Evolutionary conservation across 1,139 yeast species (phyloP), one percentile per base, ranked within the genome.

Genomic region (Yamadazyma pseudoaaseri): DNA sequence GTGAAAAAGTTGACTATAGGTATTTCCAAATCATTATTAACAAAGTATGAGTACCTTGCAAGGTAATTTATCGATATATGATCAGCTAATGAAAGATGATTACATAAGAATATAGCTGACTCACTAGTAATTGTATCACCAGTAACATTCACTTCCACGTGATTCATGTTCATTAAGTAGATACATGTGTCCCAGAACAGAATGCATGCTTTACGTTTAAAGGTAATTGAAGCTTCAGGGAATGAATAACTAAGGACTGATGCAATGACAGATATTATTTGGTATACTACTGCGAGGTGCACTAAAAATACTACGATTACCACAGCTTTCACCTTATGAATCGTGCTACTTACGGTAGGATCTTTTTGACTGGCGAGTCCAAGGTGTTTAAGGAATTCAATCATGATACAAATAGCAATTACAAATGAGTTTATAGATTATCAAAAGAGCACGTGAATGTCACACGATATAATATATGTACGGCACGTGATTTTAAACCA

Each of bases 41-140:
- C 30, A 23, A 27, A 40, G 26, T 42, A 43, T 0, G 58, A 45
- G 16, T 48, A 42, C 24, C 55, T 44, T 3, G 80, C 70, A 30
- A 80, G 50, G 30, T 64, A 60, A 3, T 69, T 67, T 30, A 80
- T 52, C 0, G 76, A 58, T 9, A 77, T 51, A 48, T 75, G 72
- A 48, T 81, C 89, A 0, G 71, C 68, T 11, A 75, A 44, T 1
- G 85, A 76, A 27, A 55, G 61, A 49, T 81, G 89, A 45, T 81
- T 81, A 36, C 74, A 54, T 5, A 76, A 48, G 13, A 76, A 43
- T 3, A 76, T 42, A 0, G 81, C 76, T 11, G 76, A 67, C 24
- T 71, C 79, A 7, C 62, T 41, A 24, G 60, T 67, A 16, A 74
- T 41, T 2, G 45, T 33, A 40, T 74, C 80, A 1, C 81, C 81